Evolutionary conservation across 78 protist species (phyloP).

Genomic region (Mastigamoeba balamuthi): DNA sequence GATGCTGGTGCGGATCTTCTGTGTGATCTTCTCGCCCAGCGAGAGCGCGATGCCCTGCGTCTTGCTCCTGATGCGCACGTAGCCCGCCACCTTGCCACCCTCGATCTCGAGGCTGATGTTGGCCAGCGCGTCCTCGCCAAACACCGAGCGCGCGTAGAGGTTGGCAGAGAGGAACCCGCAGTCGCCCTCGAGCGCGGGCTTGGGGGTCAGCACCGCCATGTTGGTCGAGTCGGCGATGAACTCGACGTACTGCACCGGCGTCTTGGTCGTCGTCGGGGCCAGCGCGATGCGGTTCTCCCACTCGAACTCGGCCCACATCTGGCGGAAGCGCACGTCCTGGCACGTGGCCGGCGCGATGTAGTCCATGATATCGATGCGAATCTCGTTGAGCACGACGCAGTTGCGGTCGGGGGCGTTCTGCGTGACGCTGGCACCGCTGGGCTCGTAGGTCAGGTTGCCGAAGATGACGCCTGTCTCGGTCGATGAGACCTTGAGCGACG

Average conservation of each 20-base stretch:
- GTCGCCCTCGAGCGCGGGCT: conserved; percentile 58
- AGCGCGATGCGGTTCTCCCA: conserved; percentile 93
- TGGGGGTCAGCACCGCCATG: conserved; percentile 82
- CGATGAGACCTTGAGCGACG: conserved; percentile 82
- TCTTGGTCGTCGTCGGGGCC: conserved; percentile 8
- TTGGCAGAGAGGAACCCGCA: conserved; percentile 90
- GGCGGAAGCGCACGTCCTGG: conserved; percentile 63
- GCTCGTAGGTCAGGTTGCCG: conserved; percentile 85
- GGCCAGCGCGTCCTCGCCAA: conserved; percentile 92
- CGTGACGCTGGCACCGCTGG: conserved; percentile 11
- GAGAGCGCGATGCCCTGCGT: conserved; percentile 94
- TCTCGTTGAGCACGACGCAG: conserved; percentile 80
- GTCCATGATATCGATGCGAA: conserved; percentile 93
- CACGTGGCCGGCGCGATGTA: conserved; percentile 84
- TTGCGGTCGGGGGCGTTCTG: conserved; percentile 50
- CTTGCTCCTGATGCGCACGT: conserved; percentile 84
- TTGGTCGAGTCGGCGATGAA: conserved; percentile 78
- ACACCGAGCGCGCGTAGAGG: conserved; percentile 79
- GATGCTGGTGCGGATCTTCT: no score
- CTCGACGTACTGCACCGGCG: conserved; percentile 34
- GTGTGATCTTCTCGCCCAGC: conserved; percentile 87
- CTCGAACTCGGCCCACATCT: conserved; percentile 95
- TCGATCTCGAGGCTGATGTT: conserved; percentile 76
- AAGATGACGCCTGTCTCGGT: conserved; percentile 94
- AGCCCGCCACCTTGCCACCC: conserved; percentile 69